Percentiles rank a stretch among this genome's conserved stretches.
Evolutionary conservation across 202 grass and related monocot species (phyloP).

Genomic region (Zizania palustris): DNA sequence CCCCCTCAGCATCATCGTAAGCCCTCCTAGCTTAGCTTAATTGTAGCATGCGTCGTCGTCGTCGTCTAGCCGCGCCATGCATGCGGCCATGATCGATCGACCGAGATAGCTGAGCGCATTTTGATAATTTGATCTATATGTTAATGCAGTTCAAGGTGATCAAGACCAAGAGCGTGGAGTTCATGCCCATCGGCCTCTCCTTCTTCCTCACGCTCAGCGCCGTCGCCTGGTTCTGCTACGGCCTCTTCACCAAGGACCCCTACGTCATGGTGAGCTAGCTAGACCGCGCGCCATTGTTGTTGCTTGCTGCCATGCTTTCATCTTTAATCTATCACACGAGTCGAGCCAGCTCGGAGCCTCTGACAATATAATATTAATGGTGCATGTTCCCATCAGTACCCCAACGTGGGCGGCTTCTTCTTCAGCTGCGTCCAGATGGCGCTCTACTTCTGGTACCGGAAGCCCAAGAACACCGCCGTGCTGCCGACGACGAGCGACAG

Average conservation of each 20-base stretch:
- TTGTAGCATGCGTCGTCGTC: no score
- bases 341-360: no score
- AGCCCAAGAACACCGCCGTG: constrained; percentile 35
- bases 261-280: constrained; percentile 63
- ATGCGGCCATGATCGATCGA: no score
- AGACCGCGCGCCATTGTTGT: no score
- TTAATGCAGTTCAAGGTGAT: constrained; percentile 62
- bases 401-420: constrained; percentile 72
- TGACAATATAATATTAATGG: no score
- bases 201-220: constrained; percentile 84
- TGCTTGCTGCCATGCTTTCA: no score
- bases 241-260: constrained; percentile 71
- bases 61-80: no score
- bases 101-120: no score
- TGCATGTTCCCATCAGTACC: constrained; percentile 46
- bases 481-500: constrained; percentile 45
- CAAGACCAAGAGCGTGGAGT: constrained; percentile 90
- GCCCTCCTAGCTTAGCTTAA: no score
- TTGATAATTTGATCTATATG: no score
- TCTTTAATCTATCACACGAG: no score
- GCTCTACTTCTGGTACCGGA: constrained; percentile 67
- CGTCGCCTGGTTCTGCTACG: constrained; percentile 80
- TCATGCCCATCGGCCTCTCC: constrained; percentile 78
- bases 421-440: constrained; percentile 81
- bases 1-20: constrained; percentile 94